phyloP scores from a whole-genome alignment of 2,329 filamentous ascomycete genomes.

The Aspergillus fumigatiaffinis region DNA sequence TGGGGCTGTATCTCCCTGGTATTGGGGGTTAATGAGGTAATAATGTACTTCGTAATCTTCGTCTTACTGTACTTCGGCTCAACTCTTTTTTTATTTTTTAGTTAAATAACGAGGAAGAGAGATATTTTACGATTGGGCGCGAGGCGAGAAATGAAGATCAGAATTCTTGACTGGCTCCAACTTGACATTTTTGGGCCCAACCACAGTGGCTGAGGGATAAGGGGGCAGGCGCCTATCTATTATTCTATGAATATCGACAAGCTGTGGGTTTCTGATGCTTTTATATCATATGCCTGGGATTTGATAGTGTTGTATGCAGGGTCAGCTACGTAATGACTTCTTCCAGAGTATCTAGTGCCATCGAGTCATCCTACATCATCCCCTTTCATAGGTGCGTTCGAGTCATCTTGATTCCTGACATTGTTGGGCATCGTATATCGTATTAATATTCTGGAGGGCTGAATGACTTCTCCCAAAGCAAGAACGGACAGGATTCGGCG shows the following conservation, averaged over 20 bases:
- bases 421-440: not conserved
- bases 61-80: not conserved
- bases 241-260: not conserved
- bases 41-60: not conserved
- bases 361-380: not conserved
- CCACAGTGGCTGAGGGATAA: slow-evolving; percentile 3
- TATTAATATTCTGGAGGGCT: not conserved
- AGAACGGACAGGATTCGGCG: not conserved
- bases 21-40: no score
- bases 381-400: not conserved
- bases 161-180: not conserved
- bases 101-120: not conserved
- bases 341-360: not conserved
- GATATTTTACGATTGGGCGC: not conserved
- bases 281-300: not conserved
- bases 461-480: not conserved
- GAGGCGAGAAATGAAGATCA: not conserved
- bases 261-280: not conserved
- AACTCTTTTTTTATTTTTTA: no score
- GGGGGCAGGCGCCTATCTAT: not conserved
- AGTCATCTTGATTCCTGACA: not conserved
- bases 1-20: not conserved
- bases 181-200: not conserved
- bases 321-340: not conserved
- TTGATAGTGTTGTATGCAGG: no score